These are phyloP conservation scores for Quercus suber DNA, from an alignment of 306 rosid genomes.

Conservation along the genomic window DNA sequence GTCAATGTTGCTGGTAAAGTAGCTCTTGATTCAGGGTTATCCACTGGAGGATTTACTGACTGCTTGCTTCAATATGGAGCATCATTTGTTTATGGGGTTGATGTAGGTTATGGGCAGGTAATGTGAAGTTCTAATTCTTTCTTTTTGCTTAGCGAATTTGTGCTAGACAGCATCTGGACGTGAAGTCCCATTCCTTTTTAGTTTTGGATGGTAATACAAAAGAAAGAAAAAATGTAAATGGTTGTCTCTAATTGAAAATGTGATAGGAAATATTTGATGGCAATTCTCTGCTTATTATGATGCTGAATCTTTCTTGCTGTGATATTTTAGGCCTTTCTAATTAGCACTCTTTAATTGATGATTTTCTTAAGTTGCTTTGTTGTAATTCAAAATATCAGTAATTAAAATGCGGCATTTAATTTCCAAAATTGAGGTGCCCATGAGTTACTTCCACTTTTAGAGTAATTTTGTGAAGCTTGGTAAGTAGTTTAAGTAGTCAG, in stretches of 20 bases:
- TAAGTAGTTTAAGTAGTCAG: background rate
- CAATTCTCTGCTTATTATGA: background rate
- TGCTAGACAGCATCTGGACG: background rate
- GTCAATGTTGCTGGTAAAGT: constrained; percentile 75
- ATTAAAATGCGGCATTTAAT: background rate
- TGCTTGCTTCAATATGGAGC: constrained; percentile 94
- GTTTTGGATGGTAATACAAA: background rate
- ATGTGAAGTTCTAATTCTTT: background rate
- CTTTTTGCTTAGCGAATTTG: background rate
- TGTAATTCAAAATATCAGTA: background rate
- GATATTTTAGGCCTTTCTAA: background rate
- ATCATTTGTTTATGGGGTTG: constrained; percentile 85
- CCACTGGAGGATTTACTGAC: constrained; percentile 96
- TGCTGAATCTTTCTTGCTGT: background rate
- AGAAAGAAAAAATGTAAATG: background rate
- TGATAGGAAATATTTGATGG: constrained; percentile 1
- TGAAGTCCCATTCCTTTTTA: background rate
- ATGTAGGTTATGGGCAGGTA: constrained; percentile 99
- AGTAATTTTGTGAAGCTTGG: background rate
- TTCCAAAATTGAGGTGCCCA: background rate
- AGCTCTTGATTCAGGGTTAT: constrained; percentile 94
- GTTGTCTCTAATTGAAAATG: background rate
- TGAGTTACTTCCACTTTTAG: background rate
- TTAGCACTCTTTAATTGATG: background rate
- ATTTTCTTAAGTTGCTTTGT: background rate